Evolutionary conservation across 23 red algal species (phyloP), one percentile per base, ranked within the genome.

Genomic region (Agarophyton chilense): DNA sequence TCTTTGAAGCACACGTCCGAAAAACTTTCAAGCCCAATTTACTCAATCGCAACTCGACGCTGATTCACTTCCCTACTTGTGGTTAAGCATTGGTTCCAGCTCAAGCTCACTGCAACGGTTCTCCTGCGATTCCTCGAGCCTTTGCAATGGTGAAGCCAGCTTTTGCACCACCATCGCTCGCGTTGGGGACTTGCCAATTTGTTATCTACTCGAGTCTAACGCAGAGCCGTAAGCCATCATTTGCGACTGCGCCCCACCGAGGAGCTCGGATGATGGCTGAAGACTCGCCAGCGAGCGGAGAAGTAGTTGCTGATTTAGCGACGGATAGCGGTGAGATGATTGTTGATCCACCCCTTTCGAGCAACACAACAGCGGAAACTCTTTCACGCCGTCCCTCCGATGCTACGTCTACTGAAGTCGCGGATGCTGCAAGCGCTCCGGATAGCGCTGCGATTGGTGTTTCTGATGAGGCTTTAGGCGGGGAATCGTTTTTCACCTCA

Each of bases 151-250:
- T 74, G 68, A 74, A 47, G 21, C 68, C 41, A 12, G 68, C 68
- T 74, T 74, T 74, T 74, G 68, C 68, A 31, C 6, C 68, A 47
- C 43, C 68, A 25, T 29, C 68, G 24, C 68, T 74, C 43, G n/a
- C 68, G n/a, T 43, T 74, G 40, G 38, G n/a, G 29, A 49, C 68
- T 28, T 46, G 39, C 40, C 68, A 74, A 29, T 74, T 74, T 18
- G 40, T 46, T 24, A 5, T 18, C 68, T 49, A 35, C 21, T 26
- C 68, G 19, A 49, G 4, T 26, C 10, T 45, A 5, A 49, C 40
- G 14, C 26, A 19, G 12, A 74, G 68, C 43, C 18, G 39, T 6
- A 24, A 2, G 41, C 68, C 68, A 12, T 2, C 68, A 28, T 74
- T 46, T n/a, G 43, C 43, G 12, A 13, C 14, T 12, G 38, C 68